phyloP scores from a whole-genome alignment of 2,329 filamentous ascomycete genomes.

The Trichophyton mentagrophytes region DNA sequence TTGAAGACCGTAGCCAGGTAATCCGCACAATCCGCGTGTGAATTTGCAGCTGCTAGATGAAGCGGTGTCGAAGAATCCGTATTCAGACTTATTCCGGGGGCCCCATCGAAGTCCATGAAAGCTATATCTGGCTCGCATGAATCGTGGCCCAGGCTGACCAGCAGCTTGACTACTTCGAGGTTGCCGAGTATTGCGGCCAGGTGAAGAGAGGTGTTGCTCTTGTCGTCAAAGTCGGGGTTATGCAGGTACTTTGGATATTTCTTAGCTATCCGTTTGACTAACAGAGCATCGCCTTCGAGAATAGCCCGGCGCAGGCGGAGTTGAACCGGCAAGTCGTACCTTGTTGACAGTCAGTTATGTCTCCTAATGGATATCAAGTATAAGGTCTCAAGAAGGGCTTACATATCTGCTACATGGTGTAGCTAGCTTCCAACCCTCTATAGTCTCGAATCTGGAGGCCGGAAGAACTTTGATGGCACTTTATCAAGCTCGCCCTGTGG shows the following conservation, averaged over 20 bases:
- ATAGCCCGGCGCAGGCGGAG: conserved; percentile 73
- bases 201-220: conserved; percentile 75
- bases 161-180: conserved; percentile 53
- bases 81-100: conserved; percentile 56
- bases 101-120: conserved; percentile 18
- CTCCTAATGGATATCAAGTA: not conserved
- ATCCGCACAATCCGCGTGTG: conserved; percentile 61
- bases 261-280: conserved; percentile 64
- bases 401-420: conserved; percentile 9
- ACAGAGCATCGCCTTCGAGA: conserved; percentile 56
- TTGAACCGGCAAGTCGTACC: conserved; percentile 36
- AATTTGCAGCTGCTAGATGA: conserved; percentile 59
- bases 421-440: not conserved
- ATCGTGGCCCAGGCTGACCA: conserved; percentile 66
- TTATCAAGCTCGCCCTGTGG: not conserved
- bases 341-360: conserved; percentile 5
- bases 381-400: not conserved
- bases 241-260: conserved; percentile 58
- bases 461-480: not conserved
- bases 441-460: too few relatives aligned
- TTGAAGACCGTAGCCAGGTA: conserved; percentile 55
- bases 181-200: conserved; percentile 64
- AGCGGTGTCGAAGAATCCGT: conserved; percentile 68
- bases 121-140: conserved; percentile 26
- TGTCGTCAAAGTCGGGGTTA: conserved; percentile 63